Evolutionary conservation across 2,329 filamentous ascomycete genomes (phyloP).

Genomic region (Harringtonia aguacate): DNA sequence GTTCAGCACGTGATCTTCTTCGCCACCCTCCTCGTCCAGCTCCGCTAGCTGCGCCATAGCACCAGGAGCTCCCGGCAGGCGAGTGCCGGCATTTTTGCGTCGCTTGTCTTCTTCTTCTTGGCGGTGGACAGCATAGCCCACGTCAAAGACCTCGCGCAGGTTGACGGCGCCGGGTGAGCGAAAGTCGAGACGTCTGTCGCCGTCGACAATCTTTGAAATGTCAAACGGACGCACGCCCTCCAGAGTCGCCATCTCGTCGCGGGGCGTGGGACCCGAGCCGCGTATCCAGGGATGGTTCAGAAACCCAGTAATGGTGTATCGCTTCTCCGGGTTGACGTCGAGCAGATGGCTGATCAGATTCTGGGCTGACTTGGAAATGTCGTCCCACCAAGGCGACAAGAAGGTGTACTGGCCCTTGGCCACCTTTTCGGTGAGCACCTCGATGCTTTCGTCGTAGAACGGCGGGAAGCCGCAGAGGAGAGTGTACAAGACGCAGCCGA

Average conservation of each 20-base stretch:
- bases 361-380: conserved; percentile 90
- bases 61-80: conserved; percentile 34
- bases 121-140: conserved; percentile 93
- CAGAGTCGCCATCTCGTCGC: conserved; percentile 31
- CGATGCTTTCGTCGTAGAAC: conserved; percentile 97
- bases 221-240: conserved; percentile 48
- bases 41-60: conserved; percentile 41
- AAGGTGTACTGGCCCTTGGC: conserved; percentile 96
- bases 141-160: conserved; percentile 92
- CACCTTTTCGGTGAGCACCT: conserved; percentile 94
- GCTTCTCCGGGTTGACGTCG: conserved; percentile 89
- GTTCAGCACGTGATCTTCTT: conserved; percentile 35
- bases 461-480: conserved; percentile 94
- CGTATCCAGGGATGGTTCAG: conserved; percentile 90
- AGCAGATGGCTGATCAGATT: conserved; percentile 89
- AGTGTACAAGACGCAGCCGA: conserved; percentile 95
- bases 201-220: conserved; percentile 38
- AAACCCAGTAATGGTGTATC: conserved; percentile 89
- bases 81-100: conserved; percentile 70
- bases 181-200: conserved; percentile 75
- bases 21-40: conserved; percentile 63
- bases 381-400: conserved; percentile 97
- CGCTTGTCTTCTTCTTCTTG: conserved; percentile 95
- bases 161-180: conserved; percentile 91
- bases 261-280: conserved; percentile 45